Conservation (phyloP, 2,329 filamentous ascomycete species). For the Dactylellina leptospora region DNA sequence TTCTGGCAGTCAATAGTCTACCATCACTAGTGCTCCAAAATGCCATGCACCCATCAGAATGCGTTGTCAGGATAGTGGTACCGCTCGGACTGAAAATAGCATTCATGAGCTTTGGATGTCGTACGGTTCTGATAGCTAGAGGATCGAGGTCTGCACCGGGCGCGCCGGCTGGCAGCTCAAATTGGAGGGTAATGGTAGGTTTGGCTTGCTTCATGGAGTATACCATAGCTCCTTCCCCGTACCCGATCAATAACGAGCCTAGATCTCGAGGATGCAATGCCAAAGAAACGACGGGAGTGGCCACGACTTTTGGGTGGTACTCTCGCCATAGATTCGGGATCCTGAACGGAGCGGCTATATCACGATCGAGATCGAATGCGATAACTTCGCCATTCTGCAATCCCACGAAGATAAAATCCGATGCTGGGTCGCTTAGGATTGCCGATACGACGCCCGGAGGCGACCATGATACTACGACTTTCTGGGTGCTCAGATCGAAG, state of each 20-base stretch:
- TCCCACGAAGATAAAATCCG: slow-evolving; percentile 92
- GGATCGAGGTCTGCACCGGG: slow-evolving; percentile 79
- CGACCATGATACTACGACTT: slow-evolving; percentile 59
- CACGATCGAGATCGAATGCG: slow-evolving; percentile 89
- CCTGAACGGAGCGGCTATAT: slow-evolving; percentile 75
- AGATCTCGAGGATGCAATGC: slow-evolving; percentile 91
- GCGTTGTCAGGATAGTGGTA: slow-evolving; percentile 83
- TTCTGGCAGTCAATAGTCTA: slow-evolving; percentile 82
- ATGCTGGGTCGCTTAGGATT: slow-evolving; percentile 82
- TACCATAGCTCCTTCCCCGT: slow-evolving; percentile 83
- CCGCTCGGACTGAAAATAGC: slow-evolving; percentile 95
- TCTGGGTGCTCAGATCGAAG: slow-evolving; percentile 67
- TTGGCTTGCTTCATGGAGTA: slow-evolving; percentile 95
- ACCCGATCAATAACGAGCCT: slow-evolving; percentile 89
- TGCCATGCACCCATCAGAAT: slow-evolving; percentile 90
- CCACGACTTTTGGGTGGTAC: slow-evolving; percentile 72
- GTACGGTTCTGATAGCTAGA: slow-evolving; percentile 68
- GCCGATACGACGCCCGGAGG: slow-evolving; percentile 79
- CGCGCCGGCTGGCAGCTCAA: slow-evolving; percentile 80
- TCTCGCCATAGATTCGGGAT: slow-evolving; percentile 88
- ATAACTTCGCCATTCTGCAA: slow-evolving; percentile 83
- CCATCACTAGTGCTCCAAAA: slow-evolving; percentile 95
- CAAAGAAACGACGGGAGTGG: slow-evolving; percentile 76
- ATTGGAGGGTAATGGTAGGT: slow-evolving; percentile 80
- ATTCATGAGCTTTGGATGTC: slow-evolving; percentile 79